A percentile compares a stretch with the other conserved stretches of the same genome.
These are phyloP conservation scores for Pestalotiopsis sp. DNA, from an alignment of 2,329 filamentous ascomycete genomes.

Conservation along the genomic window DNA sequence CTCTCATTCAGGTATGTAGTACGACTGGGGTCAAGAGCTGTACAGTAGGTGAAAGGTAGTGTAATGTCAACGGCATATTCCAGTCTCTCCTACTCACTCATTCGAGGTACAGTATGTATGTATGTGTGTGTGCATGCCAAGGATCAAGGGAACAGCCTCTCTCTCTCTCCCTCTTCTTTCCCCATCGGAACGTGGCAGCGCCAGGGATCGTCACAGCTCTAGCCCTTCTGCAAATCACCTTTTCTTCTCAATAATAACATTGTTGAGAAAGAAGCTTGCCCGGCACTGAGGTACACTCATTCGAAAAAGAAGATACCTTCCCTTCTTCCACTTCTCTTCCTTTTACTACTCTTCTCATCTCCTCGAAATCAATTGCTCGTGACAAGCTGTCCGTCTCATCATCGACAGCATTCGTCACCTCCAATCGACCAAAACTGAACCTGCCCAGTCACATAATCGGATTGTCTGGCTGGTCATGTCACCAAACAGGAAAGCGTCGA, in stretches of 20 bases:
- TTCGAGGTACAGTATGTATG: too few relatives aligned
- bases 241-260: too few relatives aligned
- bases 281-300: too few relatives aligned
- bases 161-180: not conserved
- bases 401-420: not conserved
- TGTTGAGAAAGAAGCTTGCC: too few relatives aligned
- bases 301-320: too few relatives aligned
- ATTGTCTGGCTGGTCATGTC: not conserved
- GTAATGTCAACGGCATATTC: too few relatives aligned
- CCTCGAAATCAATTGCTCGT: not conserved
- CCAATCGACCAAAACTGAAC: not conserved
- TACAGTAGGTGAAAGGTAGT: too few relatives aligned
- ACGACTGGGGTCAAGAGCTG: too few relatives aligned
- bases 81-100: too few relatives aligned
- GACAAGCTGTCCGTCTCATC: not conserved
- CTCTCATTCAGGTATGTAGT: not conserved
- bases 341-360: not conserved
- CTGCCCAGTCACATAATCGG: too few relatives aligned
- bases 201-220: not conserved
- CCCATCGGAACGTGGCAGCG: not conserved
- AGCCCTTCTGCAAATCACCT: not conserved
- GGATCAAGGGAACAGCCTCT: too few relatives aligned
- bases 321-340: not conserved
- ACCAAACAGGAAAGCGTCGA: conserved; percentile 2
- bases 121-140: too few relatives aligned